Base-by-base conservation (phyloP, 306 rosid species). In the Cucurbita ficifolia region DNA sequence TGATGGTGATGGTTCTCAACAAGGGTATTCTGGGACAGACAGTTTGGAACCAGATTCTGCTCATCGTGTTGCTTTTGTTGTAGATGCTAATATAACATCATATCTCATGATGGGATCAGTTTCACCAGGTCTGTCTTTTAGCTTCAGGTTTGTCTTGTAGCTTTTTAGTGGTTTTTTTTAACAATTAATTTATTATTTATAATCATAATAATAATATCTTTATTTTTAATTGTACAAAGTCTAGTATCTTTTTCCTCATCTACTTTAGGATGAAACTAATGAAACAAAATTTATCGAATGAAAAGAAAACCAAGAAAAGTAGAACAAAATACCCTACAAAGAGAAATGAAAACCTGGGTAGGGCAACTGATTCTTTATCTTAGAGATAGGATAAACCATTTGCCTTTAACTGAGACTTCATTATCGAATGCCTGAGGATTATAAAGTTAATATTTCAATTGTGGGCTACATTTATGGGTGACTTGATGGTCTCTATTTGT, bases 31-130 rank as follows among this genome's bases (percentile, higher is more conserved):
- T 70, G 82, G 83, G 81, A 76, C 85, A 72, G 96, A 83, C 62
- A 86, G 83, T 77, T 8, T 49, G 70, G 91, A 85, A 46, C 76
- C 80, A 45, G 81, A 82, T 83, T 92, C 88, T 77, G 63, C 81
- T 51, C 73, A 83, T 52, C 93, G 89, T 52, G 93, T 92, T 80
- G 96, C 98, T 72, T 90, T 92, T 84, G 82, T 92, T 62, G 96
- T 92, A 78, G 98, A 92, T 82, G 98, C 98, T 52, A 92, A 88
- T 81, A 90, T 92, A 82, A 92, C 98, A 72, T 92, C 98, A 75
- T 92, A 92, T 83, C 98, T 92, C 72, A 92, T 92, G 96, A 92
- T 90, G 96, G 98, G 98, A 24, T 92, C 98, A 76, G 96, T 92
- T 86, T 92, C 98, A 82, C 98, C 96, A 82, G 98, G 98, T 90